Conservation (phyloP, 108 stramenopile genomes). For the Fragilaria crotonensis region DNA sequence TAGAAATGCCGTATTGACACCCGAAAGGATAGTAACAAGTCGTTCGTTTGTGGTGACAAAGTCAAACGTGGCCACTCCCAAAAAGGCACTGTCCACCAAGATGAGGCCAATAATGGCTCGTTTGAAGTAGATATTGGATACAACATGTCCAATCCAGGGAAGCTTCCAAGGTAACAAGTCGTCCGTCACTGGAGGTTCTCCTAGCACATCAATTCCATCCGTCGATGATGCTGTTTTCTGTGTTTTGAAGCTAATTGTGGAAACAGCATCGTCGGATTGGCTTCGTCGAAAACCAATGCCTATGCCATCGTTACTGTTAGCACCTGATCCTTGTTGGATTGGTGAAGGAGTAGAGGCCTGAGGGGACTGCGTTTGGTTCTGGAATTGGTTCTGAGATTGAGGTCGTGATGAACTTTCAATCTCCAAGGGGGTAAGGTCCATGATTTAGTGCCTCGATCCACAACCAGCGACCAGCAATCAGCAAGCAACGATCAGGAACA, state of each 20-base stretch:
- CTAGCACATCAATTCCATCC: neutral
- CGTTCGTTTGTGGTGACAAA: conserved; percentile 25
- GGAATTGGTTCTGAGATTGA: too few relatives aligned
- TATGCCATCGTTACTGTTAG: too few relatives aligned
- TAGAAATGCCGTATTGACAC: conserved; percentile 23
- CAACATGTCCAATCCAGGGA: neutral
- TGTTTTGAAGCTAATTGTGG: neutral
- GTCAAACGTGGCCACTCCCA: conserved; percentile 44
- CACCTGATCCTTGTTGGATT: too few relatives aligned
- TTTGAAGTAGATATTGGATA: neutral
- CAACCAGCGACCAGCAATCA: too few relatives aligned
- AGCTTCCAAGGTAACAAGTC: neutral
- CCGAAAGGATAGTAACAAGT: conserved; percentile 10
- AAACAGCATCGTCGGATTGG: too few relatives aligned
- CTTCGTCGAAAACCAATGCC: too few relatives aligned
- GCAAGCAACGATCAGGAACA: too few relatives aligned
- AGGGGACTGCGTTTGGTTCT: too few relatives aligned
- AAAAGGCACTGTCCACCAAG: conserved; percentile 24
- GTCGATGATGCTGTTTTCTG: neutral
- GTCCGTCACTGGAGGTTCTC: neutral
- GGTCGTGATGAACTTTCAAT: too few relatives aligned
- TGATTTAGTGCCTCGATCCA: too few relatives aligned
- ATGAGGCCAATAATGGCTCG: conserved; percentile 21
- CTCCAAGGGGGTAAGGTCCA: too few relatives aligned
- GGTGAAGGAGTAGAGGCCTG: too few relatives aligned